phyloP scores from a whole-genome alignment of 2,329 filamentous ascomycete genomes.

The Penicillium sp. region DNA sequence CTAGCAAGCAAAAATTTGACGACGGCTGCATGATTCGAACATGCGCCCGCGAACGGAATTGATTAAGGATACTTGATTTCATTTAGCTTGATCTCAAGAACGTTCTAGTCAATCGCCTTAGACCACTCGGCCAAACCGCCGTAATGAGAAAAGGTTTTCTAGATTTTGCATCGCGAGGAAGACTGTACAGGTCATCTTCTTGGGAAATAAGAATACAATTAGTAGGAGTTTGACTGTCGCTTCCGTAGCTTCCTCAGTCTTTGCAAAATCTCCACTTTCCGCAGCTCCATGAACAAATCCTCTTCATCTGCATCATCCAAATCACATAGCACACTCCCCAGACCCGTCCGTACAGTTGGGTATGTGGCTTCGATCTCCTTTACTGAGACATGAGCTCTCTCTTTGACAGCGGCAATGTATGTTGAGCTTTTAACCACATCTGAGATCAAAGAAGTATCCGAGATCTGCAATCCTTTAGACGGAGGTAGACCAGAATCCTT shows the following conservation, averaged over 20 bases:
- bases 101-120: no score
- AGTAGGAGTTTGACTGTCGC: conserved; percentile 15
- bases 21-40: no score
- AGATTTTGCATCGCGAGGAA: no score
- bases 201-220: background rate
- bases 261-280: conserved; percentile 31
- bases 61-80: no score
- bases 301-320: conserved; percentile 31
- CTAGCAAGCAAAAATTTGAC: no score
- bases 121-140: no score
- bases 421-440: conserved; percentile 9
- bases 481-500: background rate
- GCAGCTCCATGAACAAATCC: conserved; percentile 28
- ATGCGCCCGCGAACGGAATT: no score
- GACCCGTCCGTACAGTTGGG: conserved; percentile 7
- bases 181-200: background rate
- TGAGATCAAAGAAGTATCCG: background rate
- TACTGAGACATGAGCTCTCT: conserved; percentile 8
- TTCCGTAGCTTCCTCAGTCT: conserved; percentile 27
- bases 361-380: conserved; percentile 13
- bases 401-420: conserved; percentile 1
- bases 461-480: background rate
- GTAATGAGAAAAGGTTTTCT: no score
- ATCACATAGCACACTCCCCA: conserved; percentile 21
- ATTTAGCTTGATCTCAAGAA: no score